These are phyloP conservation scores for Oryza rufipogon DNA, from an alignment of 176 grass and related monocot species.

Conservation along the genomic window DNA sequence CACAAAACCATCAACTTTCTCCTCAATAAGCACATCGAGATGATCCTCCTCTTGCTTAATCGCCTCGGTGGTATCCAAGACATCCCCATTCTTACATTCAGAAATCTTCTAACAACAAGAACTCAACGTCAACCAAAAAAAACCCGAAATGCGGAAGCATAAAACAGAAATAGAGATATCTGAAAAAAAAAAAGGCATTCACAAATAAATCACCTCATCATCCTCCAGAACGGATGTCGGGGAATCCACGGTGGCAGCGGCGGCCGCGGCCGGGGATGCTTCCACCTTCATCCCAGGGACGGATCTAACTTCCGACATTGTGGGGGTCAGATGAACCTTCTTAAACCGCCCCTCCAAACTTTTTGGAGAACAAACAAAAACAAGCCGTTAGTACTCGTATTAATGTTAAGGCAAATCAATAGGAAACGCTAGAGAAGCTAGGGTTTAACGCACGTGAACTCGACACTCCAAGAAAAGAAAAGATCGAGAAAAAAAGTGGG, in stretches of 20 bases:
- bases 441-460: no score
- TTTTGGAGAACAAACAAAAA: no score
- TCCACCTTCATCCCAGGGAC: conserved; percentile 40
- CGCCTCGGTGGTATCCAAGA: background rate
- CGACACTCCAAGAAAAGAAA: no score
- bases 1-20: conserved; percentile 25
- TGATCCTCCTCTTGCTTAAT: conserved; percentile 33
- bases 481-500: no score
- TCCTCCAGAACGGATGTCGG: conserved; percentile 90
- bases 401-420: no score
- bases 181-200: background rate
- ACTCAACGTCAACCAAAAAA: background rate
- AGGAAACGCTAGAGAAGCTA: no score
- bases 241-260: conserved; percentile 55
- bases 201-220: conserved; percentile 63
- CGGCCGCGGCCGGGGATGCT: background rate
- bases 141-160: background rate
- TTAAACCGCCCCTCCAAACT: no score
- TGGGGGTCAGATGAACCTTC: no score
- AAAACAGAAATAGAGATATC: conserved; percentile 11
- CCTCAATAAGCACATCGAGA: conserved; percentile 7
- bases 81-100: background rate
- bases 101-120: conserved; percentile 48
- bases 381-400: no score
- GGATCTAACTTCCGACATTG: no score